These are phyloP conservation scores for Fusarium foetens DNA, from an alignment of 2,329 filamentous ascomycete genomes.

Conservation along the genomic window DNA sequence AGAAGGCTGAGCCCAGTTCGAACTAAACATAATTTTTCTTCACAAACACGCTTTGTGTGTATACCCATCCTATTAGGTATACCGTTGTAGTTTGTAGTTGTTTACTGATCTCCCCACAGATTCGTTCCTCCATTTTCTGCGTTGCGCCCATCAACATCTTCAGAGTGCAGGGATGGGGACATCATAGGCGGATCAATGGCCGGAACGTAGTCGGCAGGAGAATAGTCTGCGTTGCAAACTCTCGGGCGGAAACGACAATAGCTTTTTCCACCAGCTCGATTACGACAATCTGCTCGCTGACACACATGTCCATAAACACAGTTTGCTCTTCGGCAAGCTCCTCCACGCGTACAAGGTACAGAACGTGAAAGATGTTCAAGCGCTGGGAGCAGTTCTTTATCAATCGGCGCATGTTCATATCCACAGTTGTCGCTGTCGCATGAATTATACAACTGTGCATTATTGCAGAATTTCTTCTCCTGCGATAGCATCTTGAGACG, in stretches of 20 bases:
- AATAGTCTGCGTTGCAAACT: constrained; percentile 34
- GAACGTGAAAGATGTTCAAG: constrained; percentile 30
- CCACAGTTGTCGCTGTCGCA: constrained; percentile 32
- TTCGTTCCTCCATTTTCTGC: constrained; percentile 16
- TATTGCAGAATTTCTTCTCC: constrained; percentile 36
- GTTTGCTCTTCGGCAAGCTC: constrained; percentile 22
- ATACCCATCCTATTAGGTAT: constrained; percentile 25
- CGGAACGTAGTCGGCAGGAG: background rate
- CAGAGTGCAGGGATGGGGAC: constrained; percentile 26
- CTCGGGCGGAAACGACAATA: constrained; percentile 31
- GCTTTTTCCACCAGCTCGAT: constrained; percentile 24
- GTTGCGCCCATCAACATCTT: constrained; percentile 25
- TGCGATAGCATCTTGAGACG: constrained; percentile 27
- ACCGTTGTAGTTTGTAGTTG: background rate
- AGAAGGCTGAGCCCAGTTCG: too few relatives aligned
- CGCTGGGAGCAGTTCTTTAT: constrained; percentile 28
- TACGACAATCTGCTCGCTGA: constrained; percentile 33
- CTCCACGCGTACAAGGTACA: constrained; percentile 28
- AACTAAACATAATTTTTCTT: background rate
- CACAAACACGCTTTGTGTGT: background rate
- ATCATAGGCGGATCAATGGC: background rate
- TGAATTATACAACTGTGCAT: constrained; percentile 23
- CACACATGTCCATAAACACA: constrained; percentile 40
- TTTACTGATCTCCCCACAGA: constrained; percentile 7
- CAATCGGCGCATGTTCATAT: constrained; percentile 34